These are phyloP conservation scores for Ceratobasidium sp. DNA, from an alignment of 1,284 basidiomycete species.

Conservation along the genomic window DNA sequence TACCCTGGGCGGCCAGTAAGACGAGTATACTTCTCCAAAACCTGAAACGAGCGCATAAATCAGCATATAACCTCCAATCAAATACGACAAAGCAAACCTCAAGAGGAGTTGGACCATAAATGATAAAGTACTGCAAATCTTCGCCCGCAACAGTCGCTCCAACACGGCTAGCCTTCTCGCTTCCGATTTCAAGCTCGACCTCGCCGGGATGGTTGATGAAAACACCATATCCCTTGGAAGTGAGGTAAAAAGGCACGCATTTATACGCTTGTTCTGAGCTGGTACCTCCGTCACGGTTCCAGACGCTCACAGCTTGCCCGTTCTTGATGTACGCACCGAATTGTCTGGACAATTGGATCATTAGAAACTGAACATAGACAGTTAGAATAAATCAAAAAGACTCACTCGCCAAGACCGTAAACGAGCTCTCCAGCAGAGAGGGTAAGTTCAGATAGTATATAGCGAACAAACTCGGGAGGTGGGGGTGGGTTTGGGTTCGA, in stretches of 20 bases:
- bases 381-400: neutral
- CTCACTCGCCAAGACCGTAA: conserved; percentile 68
- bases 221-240: conserved; percentile 74
- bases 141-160: conserved; percentile 73
- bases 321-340: conserved; percentile 81
- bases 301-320: conserved; percentile 72
- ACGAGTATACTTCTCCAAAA: conserved; percentile 69
- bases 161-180: conserved; percentile 77
- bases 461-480: conserved; percentile 63
- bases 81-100: conserved; percentile 57
- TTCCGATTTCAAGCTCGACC: conserved; percentile 77
- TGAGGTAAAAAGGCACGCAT: conserved; percentile 77
- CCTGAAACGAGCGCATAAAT: conserved; percentile 54
- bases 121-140: conserved; percentile 73
- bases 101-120: conserved; percentile 70
- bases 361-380: neutral
- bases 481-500: conserved; percentile 66
- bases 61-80: neutral
- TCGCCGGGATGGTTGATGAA: conserved; percentile 83
- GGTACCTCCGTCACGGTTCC: conserved; percentile 78
- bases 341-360: conserved; percentile 58
- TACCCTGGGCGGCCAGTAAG: conserved; percentile 73
- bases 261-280: conserved; percentile 73
- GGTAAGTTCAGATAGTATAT: conserved; percentile 74
- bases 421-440: conserved; percentile 75